Conservation (phyloP, 2,329 filamentous ascomycete species). For the Hyphodiscus sp. region DNA sequence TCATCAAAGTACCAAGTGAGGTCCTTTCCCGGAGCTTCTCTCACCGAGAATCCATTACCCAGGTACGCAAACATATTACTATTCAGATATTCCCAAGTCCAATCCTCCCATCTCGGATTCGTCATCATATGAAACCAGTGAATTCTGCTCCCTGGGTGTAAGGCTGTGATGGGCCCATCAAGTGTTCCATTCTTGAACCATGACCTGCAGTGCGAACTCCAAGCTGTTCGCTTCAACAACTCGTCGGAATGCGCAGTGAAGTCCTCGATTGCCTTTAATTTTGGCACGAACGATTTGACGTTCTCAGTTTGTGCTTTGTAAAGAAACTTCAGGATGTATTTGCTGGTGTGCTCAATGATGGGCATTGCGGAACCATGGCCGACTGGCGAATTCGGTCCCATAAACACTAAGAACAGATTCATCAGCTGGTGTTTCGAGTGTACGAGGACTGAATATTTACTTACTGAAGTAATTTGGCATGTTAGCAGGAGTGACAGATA, state of each 20-base stretch:
- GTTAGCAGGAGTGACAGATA: constrained; percentile 25
- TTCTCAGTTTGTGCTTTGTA: constrained; percentile 35
- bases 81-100: neutral
- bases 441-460: neutral
- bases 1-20: constrained; percentile 9
- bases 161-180: constrained; percentile 10
- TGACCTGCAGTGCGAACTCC: constrained; percentile 12
- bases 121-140: constrained; percentile 13
- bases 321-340: constrained; percentile 44
- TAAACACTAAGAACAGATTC: constrained; percentile 14
- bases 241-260: constrained; percentile 27
- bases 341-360: constrained; percentile 40
- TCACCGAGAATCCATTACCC: constrained; percentile 11
- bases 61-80: constrained; percentile 11
- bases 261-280: constrained; percentile 27
- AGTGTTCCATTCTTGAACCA: constrained; percentile 21
- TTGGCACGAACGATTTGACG: constrained; percentile 37
- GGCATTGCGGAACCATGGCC: constrained; percentile 28
- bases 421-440: neutral
- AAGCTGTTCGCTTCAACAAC: constrained; percentile 26
- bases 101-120: constrained; percentile 8
- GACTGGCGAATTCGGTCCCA: constrained; percentile 28
- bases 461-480: constrained; percentile 23
- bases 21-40: constrained; percentile 1
- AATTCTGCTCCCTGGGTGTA: constrained; percentile 14